Percentiles rank a stretch among this genome's conserved stretches.
phyloP scores from a whole-genome alignment of 2,329 filamentous ascomycete species.

The Epichloe baconii region DNA sequence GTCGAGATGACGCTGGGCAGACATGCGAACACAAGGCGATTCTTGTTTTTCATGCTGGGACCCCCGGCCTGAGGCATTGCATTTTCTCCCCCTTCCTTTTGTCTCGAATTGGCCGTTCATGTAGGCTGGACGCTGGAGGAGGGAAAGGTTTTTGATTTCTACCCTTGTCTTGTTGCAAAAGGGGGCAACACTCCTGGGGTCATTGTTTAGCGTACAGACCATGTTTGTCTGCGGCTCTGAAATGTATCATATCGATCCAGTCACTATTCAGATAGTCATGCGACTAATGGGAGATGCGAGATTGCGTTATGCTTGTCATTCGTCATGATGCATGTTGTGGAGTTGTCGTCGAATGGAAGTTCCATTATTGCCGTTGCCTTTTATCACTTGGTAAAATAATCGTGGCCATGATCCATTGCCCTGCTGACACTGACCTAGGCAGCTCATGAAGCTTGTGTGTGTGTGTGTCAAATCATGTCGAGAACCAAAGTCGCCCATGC shows the following conservation, averaged over 20 bases:
- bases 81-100: neutral
- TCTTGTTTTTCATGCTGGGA: neutral
- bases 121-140: neutral
- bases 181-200: neutral
- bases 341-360: too few relatives aligned
- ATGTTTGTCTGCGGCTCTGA: neutral
- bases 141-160: neutral
- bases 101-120: neutral
- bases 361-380: too few relatives aligned
- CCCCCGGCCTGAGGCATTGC: neutral
- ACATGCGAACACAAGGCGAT: neutral
- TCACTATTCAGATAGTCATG: conserved; percentile 1
- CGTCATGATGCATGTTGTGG: too few relatives aligned
- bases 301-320: neutral
- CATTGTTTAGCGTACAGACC: neutral
- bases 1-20: neutral
- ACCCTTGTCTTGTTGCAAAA: neutral
- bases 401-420: too few relatives aligned
- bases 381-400: too few relatives aligned
- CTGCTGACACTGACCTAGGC: too few relatives aligned
- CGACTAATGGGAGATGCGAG: neutral
- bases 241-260: neutral
- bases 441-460: too few relatives aligned
- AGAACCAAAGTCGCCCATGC: too few relatives aligned
- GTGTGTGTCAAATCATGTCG: too few relatives aligned